A percentile compares a stretch with the other conserved stretches of the same genome.
These are phyloP conservation scores for Pyrenochaeta sp. DNA, from an alignment of 2,329 filamentous ascomycete species.

Conservation along the genomic window DNA sequence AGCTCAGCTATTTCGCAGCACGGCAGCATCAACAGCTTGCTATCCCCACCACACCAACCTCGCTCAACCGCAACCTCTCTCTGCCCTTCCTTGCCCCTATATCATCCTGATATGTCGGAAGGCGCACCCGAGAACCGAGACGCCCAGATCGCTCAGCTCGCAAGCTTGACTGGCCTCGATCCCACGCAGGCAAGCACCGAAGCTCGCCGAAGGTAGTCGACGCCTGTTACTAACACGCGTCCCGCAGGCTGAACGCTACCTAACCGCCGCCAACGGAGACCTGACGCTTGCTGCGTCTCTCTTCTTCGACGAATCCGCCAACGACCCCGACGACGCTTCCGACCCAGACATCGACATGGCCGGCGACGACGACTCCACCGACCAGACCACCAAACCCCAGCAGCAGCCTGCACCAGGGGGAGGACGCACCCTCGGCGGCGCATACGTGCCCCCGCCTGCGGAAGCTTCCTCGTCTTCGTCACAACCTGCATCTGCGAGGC, in stretches of 20 bases:
- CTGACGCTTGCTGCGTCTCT: constrained; percentile 54
- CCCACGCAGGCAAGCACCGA: constrained; percentile 43
- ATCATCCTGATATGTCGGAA: constrained; percentile 39
- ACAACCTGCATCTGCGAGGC: constrained; percentile 28
- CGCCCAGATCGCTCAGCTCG: constrained; percentile 46
- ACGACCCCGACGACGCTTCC: constrained; percentile 25
- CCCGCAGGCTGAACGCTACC: constrained; percentile 53
- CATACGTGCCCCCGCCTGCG: constrained; percentile 40
- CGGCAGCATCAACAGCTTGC: not conserved
- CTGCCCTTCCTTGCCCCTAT: not conserved
- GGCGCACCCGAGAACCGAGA: constrained; percentile 37
- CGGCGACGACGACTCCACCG: constrained; percentile 36
- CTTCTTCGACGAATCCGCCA: constrained; percentile 51
- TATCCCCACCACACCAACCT: constrained; percentile 5
- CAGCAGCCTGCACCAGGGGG: constrained; percentile 38
- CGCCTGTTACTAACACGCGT: constrained; percentile 31
- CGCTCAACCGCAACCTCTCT: constrained; percentile 1
- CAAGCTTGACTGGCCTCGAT: constrained; percentile 43
- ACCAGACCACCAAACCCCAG: constrained; percentile 25
- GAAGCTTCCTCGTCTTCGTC: constrained; percentile 35
- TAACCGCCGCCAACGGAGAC: constrained; percentile 55
- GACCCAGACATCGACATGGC: constrained; percentile 45
- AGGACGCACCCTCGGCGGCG: constrained; percentile 47
- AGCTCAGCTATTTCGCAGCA: too few species aligned
- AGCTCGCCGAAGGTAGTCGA: constrained; percentile 22